Conservation (phyloP, 2,329 filamentous ascomycete species). For the Thielaviopsis ethacetica region DNA sequence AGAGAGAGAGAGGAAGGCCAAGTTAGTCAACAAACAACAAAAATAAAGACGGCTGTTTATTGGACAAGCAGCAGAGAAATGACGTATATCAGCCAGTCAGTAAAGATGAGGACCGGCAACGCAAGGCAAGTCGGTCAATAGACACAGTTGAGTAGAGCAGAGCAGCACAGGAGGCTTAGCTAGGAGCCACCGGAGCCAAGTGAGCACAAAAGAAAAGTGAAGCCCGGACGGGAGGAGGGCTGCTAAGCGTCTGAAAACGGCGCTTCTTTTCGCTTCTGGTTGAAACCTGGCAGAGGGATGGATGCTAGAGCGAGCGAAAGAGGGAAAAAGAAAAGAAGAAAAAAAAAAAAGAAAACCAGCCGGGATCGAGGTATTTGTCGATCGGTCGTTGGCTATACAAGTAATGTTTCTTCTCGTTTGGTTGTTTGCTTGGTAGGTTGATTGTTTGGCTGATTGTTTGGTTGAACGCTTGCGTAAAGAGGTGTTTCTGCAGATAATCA, state of each 20-base stretch:
- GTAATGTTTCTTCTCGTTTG: not conserved
- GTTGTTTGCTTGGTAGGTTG: not conserved
- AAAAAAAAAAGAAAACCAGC: not conserved
- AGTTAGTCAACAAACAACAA: not conserved
- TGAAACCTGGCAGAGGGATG: not conserved
- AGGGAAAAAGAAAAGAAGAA: not conserved
- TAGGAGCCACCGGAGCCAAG: no score
- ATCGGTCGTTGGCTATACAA: no score
- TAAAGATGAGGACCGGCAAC: no score
- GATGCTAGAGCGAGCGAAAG: no score
- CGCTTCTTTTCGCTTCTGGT: not conserved
- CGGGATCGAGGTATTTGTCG: not conserved
- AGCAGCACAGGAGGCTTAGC: no score
- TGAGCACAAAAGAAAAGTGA: not conserved
- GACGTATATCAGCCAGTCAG: not conserved
- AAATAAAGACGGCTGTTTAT: not conserved
- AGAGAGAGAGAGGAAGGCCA: not conserved
- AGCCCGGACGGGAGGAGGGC: not conserved
- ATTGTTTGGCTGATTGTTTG: not conserved
- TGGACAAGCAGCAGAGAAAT: not conserved
- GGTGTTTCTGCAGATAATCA: not conserved
- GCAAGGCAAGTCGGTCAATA: not conserved
- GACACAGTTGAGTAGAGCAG: no score
- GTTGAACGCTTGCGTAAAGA: not conserved
- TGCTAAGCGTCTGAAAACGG: not conserved